Base-by-base conservation (phyloP, 768 basidiomycete genomes). In the Lyophyllum shimeji region DNA sequence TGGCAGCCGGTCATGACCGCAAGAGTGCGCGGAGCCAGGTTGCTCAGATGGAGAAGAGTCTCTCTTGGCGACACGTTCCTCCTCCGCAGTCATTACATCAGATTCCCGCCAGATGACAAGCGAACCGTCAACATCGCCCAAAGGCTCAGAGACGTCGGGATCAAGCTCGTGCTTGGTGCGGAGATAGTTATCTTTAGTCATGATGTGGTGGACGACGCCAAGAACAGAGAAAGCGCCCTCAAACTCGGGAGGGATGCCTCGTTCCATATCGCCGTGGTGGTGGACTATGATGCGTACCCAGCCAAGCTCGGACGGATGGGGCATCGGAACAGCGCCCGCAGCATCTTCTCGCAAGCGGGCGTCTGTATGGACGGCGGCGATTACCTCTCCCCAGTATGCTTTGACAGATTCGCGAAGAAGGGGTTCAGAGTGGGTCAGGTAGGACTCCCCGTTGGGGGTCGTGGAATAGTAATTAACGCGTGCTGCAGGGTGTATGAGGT, bases 261-360 rank as follows among this genome's bases (percentile, higher is more conserved):
- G 62, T 24, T 67, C 67, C 24, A 71, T 69, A 62, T 87, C 80
- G 27, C 81, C 81, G 61, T 86, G 80, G 62, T 85, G 70, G 67
- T 90, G 83, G 2, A 92, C 79, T 70, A 87, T 82, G 60, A 95
- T 84, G 20, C 88, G 84, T 17, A 90, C 91, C 83, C 87, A 89
- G 23, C 93, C 93, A 11, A 87, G 75, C 40, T 80, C 79, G 25
- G 76, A 70, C 9, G 76, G 69, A 55, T 77, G 77, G 45, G 78
- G 65, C 50, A 66, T 69, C 37, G 73, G 76, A 3, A 78, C 62
- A 21, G 81, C 79, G 45, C 83, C 79, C 5, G 82, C 86, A 20
- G 78, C 76, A 66, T 88, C 88, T 63, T 86, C 83, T 24, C 81
- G 78, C 78, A 87, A 74, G 39, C 86, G 81, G 17, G 71, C 70